These are phyloP conservation scores for Leccinum disarticulatum DNA, from an alignment of 768 basidiomycete genomes.

Conservation along the genomic window DNA sequence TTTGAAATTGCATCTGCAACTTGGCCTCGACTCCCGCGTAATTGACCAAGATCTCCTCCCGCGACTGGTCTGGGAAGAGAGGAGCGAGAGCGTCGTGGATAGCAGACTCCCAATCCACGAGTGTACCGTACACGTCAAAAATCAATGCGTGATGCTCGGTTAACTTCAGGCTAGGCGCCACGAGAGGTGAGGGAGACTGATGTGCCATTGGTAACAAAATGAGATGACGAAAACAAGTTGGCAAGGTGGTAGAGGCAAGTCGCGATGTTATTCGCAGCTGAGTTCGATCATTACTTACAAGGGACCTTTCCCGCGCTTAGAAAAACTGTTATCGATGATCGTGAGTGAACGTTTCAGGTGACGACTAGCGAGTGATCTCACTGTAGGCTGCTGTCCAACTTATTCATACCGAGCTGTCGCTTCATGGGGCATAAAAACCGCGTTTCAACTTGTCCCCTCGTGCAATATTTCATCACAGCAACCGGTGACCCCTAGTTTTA, in stretches of 20 bases:
- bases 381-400: neutral
- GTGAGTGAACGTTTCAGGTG: neutral
- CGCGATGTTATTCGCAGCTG: constrained; percentile 1
- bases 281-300: neutral
- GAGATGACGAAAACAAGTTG: neutral
- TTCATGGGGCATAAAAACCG: neutral
- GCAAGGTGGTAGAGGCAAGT: neutral
- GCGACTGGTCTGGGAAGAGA: constrained; percentile 19
- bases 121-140: constrained; percentile 79
- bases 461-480: neutral
- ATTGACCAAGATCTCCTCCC: constrained; percentile 46
- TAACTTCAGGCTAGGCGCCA: constrained; percentile 10
- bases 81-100: constrained; percentile 51
- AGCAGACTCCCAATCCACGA: constrained; percentile 75
- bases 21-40: constrained; percentile 55
- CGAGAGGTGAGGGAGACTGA: constrained; percentile 8
- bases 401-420: neutral
- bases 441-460: neutral
- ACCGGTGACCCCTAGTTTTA: neutral
- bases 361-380: neutral
- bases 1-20: constrained; percentile 57
- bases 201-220: constrained; percentile 18
- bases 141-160: constrained; percentile 44
- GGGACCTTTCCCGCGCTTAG: neutral
- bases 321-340: neutral